phyloP scores from a whole-genome alignment of 106 monocot species.

The Apostasia ramifera region DNA sequence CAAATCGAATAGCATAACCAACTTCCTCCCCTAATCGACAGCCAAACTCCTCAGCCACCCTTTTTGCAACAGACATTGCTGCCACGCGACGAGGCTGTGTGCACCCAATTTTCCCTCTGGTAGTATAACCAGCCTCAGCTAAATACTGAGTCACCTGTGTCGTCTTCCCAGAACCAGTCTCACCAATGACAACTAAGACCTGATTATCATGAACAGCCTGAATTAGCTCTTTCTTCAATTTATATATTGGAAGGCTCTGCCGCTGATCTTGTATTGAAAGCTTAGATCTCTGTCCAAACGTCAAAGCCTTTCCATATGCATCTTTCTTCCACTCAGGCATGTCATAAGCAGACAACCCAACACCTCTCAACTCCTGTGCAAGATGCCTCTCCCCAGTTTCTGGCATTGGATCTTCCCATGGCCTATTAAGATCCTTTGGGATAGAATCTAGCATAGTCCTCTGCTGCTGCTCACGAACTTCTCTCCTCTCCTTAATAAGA shows the following conservation, averaged over 20 bases:
- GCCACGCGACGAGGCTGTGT: conserved; percentile 97
- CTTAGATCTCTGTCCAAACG: conserved; percentile 92
- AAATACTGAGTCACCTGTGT: conserved; percentile 95
- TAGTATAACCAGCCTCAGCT: conserved; percentile 90
- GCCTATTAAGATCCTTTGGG: conserved; percentile 93
- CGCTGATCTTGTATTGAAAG: conserved; percentile 91
- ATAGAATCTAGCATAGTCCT: conserved; percentile 95
- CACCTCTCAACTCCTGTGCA: conserved; percentile 90
- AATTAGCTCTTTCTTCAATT: conserved; percentile 87
- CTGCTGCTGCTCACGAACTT: conserved; percentile 92
- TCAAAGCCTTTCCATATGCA: conserved; percentile 91
- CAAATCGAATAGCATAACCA: conserved; percentile 94
- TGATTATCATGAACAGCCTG: conserved; percentile 94
- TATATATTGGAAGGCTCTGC: conserved; percentile 91
- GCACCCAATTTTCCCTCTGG: conserved; percentile 86
- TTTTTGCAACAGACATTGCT: conserved; percentile 95
- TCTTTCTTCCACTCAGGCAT: conserved; percentile 99
- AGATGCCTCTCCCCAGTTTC: conserved; percentile 94
- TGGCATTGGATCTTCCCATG: conserved; percentile 99
- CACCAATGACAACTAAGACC: conserved; percentile 88
- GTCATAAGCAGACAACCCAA: conserved; percentile 91
- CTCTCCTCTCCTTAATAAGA: conserved; percentile 92
- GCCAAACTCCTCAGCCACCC: conserved; percentile 98
- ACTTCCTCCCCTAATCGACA: conserved; percentile 91
- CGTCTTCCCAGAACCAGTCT: conserved; percentile 95